Base-by-base conservation (phyloP, 345 rosid genomes). In the Heritiera fomes region DNA sequence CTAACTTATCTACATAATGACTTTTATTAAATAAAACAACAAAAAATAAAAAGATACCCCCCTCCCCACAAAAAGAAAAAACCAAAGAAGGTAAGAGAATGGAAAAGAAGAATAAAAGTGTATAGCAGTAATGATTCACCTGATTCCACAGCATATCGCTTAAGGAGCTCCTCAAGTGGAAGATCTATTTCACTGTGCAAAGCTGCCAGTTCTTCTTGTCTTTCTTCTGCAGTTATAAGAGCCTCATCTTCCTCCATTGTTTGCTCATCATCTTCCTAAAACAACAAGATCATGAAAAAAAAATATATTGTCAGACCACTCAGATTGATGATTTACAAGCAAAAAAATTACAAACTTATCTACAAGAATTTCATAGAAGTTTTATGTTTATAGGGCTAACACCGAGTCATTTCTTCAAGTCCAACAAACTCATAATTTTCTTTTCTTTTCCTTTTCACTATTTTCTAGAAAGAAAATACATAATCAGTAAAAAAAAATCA, bases 211-310 rank as follows among this genome's bases (percentile, higher is more conserved):
- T 97, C 99, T 83, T 94, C 97, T 83, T 85, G 90, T 77, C 98
- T 91, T 86, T 97, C 99, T 82, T 84, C 89, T 80, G 85, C 87
- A 80, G 94, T 94, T 81, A 94, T 89, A 60, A 85, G 89, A 79
- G 94, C 95, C 83, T 94, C 98, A 85, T 94, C 99, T 86, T 91
- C 97, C 85, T 94, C 98, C 75, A 97, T 83, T 60, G 97, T 97
- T 73, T 85, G 92, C 89, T 97, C 97, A 90, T 97, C 91, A 87
- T 93, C 99, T 90, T 90, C 99, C 99, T 97, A 91, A 87, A 92
- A 82, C 89, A 85, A 79, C 65, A 85, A 12, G 69, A 80, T 66
- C 69, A 71, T 30, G 60, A 63, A 53, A 34, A 40, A 23, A 47
- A 23, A 38, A 63, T n/a, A 23, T 23, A 23, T 75, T 20, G n/a